Evolutionary conservation across 2,329 filamentous ascomycete genomes (phyloP).

Genomic region (Fusarium tupiense): DNA sequence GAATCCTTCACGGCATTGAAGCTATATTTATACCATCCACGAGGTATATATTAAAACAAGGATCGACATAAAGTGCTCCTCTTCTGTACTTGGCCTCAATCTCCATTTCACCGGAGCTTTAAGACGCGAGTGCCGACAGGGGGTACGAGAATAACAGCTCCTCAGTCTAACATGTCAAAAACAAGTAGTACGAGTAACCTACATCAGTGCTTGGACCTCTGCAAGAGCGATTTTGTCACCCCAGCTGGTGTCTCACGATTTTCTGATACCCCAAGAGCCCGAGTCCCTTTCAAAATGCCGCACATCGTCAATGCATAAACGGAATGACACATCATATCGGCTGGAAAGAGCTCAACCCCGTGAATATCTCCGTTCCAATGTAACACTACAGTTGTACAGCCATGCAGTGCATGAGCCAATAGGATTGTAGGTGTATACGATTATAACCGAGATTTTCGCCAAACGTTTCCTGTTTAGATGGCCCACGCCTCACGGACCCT

Average conservation of each 20-base stretch:
- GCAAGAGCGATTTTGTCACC: fast-evolving
- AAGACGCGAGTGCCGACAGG: neutral
- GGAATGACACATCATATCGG: neutral
- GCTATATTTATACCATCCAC: neutral
- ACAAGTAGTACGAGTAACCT: fast-evolving
- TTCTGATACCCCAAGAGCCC: neutral
- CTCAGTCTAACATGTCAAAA: neutral
- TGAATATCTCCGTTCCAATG: neutral
- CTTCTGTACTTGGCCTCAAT: neutral
- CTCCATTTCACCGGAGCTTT: neutral
- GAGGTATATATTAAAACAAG: neutral
- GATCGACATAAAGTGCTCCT: neutral
- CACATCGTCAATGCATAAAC: neutral
- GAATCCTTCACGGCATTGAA: neutral
- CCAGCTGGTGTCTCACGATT: fast-evolving
- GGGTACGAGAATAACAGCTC: neutral
- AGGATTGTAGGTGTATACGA: neutral
- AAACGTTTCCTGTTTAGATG: neutral
- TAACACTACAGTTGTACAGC: neutral
- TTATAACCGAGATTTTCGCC: neutral
- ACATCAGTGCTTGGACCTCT: fast-evolving
- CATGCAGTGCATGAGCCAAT: neutral
- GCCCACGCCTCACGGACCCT: neutral
- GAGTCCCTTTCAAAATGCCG: neutral
- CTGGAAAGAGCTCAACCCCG: neutral